Evolutionary conservation across 148 eudicot genomes (phyloP).

Genomic region (Chenopodium suecicum): DNA sequence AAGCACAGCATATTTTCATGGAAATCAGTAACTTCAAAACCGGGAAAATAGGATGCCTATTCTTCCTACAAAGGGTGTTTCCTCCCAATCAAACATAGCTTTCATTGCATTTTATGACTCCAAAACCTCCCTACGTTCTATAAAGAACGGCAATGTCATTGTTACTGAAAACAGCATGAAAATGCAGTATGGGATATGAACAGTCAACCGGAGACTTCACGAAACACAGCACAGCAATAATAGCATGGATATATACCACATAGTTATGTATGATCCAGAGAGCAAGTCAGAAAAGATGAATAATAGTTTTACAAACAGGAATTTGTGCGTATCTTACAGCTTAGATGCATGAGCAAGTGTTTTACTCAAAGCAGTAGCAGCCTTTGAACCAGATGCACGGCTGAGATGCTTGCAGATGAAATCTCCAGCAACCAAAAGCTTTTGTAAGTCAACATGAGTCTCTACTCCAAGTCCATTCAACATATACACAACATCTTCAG

Average conservation of each 20-base stretch:
- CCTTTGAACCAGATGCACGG: constrained; percentile 74
- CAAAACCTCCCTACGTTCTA: not conserved
- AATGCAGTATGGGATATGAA: not conserved
- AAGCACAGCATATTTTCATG: too few relatives aligned
- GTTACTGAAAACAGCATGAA: not conserved
- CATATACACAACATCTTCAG: constrained; percentile 95
- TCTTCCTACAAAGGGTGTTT: too few relatives aligned
- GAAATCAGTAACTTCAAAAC: not conserved
- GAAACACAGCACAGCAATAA: not conserved
- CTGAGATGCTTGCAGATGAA: constrained; percentile 71
- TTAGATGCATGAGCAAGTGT: constrained; percentile 53
- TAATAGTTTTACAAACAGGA: constrained; percentile 13
- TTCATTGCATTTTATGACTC: not conserved
- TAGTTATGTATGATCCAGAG: not conserved
- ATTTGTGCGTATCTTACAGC: constrained; percentile 40
- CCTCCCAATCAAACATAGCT: not conserved
- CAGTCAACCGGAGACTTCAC: not conserved
- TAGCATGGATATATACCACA: constrained; percentile 2
- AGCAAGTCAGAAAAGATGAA: not conserved
- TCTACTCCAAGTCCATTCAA: constrained; percentile 75
- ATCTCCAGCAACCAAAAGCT: constrained; percentile 73
- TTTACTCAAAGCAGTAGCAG: constrained; percentile 68
- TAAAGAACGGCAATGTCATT: not conserved
- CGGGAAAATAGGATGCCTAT: not conserved
- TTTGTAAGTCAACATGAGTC: constrained; percentile 68